phyloP scores from a whole-genome alignment of 257 asterid species.

The Oldenlandia corymbosa region DNA sequence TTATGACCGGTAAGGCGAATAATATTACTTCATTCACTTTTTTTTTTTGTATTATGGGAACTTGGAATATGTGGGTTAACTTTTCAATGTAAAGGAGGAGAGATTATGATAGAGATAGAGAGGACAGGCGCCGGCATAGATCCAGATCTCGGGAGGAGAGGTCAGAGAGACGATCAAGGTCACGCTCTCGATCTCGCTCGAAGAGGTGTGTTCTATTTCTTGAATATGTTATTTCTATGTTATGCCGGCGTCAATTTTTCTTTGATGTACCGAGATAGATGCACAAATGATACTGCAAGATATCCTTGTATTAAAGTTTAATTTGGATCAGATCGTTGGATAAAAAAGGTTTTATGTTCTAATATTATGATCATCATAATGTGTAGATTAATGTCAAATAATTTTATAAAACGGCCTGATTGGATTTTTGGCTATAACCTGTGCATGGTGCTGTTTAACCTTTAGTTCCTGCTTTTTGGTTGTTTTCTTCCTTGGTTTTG shows the following conservation, averaged over 20 bases:
- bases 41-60: neutral
- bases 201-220: slow-evolving; percentile 64
- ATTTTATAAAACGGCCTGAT: too few relatives aligned
- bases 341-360: neutral
- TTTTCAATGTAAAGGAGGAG: slow-evolving; percentile 43
- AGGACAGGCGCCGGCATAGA: slow-evolving; percentile 56
- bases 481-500: slow-evolving; percentile 24
- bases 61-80: slow-evolving; percentile 10
- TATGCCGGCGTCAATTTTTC: too few relatives aligned
- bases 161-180: slow-evolving; percentile 68
- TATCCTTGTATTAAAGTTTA: too few relatives aligned
- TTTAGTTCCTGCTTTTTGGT: slow-evolving; percentile 11
- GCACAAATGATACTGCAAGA: too few relatives aligned
- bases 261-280: too few relatives aligned
- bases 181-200: slow-evolving; percentile 80
- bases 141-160: slow-evolving; percentile 64
- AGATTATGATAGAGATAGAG: slow-evolving; percentile 65
- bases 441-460: too few relatives aligned
- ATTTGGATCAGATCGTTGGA: too few relatives aligned
- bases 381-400: neutral
- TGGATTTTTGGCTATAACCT: too few relatives aligned
- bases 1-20: slow-evolving; percentile 50
- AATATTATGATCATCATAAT: neutral
- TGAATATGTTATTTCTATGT: too few relatives aligned
- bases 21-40: neutral